Evolutionary conservation across 352 stramenopile species (phyloP).

Genomic region (Pythium angustatum): DNA sequence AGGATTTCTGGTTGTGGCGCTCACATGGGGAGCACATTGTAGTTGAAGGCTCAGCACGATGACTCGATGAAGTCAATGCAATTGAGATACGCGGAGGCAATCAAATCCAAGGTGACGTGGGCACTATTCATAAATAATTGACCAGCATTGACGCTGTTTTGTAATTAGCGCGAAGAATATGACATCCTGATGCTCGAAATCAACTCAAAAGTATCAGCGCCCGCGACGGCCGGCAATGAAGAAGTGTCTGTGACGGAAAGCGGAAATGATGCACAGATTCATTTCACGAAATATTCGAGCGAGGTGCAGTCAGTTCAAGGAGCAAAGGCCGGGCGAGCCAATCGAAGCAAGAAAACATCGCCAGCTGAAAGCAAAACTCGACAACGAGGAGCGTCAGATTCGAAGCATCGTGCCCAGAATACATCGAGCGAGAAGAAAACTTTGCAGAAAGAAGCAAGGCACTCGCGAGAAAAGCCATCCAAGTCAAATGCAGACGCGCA

Average conservation of each 20-base stretch:
- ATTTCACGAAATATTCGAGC: too few relatives aligned
- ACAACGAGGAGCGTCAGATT: background rate
- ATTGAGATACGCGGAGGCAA: background rate
- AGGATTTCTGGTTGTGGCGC: background rate
- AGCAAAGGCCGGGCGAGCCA: background rate
- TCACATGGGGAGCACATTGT: background rate
- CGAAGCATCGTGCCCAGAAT: too few relatives aligned
- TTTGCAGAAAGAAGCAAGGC: too few relatives aligned
- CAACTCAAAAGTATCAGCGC: background rate
- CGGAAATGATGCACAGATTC: too few relatives aligned
- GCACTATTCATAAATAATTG: background rate
- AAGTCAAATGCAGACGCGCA: too few relatives aligned
- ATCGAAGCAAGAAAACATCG: background rate
- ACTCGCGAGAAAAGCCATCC: background rate
- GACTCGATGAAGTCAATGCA: background rate
- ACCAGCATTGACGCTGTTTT: background rate
- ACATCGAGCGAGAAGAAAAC: background rate
- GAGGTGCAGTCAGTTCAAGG: background rate
- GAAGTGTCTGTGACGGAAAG: too few relatives aligned
- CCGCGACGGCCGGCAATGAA: too few relatives aligned
- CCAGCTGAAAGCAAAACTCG: background rate
- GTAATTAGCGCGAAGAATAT: background rate
- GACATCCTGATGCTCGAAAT: background rate
- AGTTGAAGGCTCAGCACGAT: conserved; percentile 2
- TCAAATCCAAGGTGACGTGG: background rate